phyloP scores from a whole-genome alignment of 2,329 filamentous ascomycete genomes.

The Apiospora saccharicola region DNA sequence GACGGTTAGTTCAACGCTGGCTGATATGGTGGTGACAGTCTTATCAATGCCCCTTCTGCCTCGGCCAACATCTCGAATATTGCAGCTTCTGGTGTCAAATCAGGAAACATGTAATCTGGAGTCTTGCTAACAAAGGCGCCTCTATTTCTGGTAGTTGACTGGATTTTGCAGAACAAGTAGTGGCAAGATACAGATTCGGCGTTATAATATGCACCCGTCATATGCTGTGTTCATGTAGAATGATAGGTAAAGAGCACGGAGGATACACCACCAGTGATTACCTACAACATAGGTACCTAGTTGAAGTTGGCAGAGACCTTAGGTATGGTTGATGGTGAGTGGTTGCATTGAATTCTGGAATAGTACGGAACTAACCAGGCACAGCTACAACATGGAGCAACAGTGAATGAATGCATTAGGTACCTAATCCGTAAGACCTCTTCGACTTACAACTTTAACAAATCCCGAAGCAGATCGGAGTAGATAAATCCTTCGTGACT shows the following conservation, averaged over 20 bases:
- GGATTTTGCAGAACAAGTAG: background rate
- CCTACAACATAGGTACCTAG: no score
- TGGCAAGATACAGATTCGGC: background rate
- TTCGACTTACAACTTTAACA: background rate
- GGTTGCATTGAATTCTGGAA: background rate
- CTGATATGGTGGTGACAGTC: no score
- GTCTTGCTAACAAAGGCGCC: no score
- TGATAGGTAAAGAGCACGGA: background rate
- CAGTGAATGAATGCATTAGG: background rate
- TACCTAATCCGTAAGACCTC: background rate
- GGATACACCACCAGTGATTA: background rate
- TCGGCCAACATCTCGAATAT: no score
- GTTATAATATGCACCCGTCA: background rate
- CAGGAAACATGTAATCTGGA: no score
- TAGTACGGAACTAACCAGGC: background rate
- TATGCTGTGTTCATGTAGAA: background rate
- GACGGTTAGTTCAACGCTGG: no score
- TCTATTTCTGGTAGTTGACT: no score
- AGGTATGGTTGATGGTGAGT: background rate
- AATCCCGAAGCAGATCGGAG: background rate
- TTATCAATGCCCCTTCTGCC: no score
- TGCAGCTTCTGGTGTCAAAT: background rate
- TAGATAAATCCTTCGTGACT: background rate
- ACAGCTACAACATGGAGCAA: background rate
- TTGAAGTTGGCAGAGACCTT: no score